Conservation (phyloP, 2,329 filamentous ascomycete species). For the Diaporthe aspalathi region DNA sequence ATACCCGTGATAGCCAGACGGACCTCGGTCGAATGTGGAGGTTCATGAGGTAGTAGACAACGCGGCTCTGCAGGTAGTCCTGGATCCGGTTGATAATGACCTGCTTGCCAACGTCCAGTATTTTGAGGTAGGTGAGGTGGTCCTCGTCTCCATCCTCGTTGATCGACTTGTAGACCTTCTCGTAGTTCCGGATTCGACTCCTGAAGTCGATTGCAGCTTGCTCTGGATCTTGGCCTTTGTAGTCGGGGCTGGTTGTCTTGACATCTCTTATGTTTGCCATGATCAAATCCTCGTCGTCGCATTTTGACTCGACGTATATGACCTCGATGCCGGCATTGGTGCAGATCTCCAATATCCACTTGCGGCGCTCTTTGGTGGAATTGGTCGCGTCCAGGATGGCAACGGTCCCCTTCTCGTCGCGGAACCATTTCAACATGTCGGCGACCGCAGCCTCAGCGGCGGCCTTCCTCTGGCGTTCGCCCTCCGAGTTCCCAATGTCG, state of each 20-base stretch:
- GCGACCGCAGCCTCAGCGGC: slow-evolving; percentile 91
- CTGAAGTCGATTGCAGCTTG: slow-evolving; percentile 90
- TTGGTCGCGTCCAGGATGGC: slow-evolving; percentile 98
- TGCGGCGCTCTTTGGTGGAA: slow-evolving; percentile 87
- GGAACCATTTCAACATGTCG: slow-evolving; percentile 96
- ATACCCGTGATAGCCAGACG: slow-evolving; percentile 93
- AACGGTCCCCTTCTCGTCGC: slow-evolving; percentile 79
- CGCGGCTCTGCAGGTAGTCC: slow-evolving; percentile 94
- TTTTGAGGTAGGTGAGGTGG: slow-evolving; percentile 93
- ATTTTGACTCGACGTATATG: slow-evolving; percentile 96
- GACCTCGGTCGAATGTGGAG: slow-evolving; percentile 96
- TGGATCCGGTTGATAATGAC: slow-evolving; percentile 98
- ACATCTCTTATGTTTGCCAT: slow-evolving; percentile 99
- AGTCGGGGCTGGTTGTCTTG: slow-evolving; percentile 96
- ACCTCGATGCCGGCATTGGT: slow-evolving; percentile 83
- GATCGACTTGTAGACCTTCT: slow-evolving; percentile 95
- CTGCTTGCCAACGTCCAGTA: slow-evolving; percentile 94
- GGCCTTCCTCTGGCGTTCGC: slow-evolving; percentile 86
- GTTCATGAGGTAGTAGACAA: slow-evolving; percentile 99
- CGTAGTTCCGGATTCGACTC: slow-evolving; percentile 94
- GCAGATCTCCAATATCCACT: slow-evolving; percentile 90
- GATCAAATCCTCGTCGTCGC: slow-evolving; percentile 94
- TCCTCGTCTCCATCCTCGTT: slow-evolving; percentile 83
- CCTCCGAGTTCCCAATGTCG: slow-evolving; percentile 88
- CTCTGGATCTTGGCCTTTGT: slow-evolving; percentile 93